Evolutionary conservation across 192 early-diverging fungal genomes (phyloP).

Genomic region (Gigaspora rosea): DNA sequence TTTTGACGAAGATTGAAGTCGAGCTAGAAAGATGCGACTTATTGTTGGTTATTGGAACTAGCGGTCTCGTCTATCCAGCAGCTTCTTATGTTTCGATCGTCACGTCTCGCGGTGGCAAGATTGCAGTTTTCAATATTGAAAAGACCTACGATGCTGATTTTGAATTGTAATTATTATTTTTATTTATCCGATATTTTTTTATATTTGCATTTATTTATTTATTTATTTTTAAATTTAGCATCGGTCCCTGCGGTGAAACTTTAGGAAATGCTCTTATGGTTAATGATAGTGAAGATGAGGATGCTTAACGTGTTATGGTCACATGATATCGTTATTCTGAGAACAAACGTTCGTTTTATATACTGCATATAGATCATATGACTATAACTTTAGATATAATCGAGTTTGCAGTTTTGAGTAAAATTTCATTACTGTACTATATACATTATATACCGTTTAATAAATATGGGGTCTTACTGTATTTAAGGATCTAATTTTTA

Average conservation of each 20-base stretch:
- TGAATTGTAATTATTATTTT: slow-evolving; percentile 15
- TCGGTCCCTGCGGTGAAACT: not conserved
- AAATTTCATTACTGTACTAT: too few relatives aligned
- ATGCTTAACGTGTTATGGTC: too few relatives aligned
- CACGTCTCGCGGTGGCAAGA: not conserved
- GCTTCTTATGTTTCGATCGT: slow-evolving; percentile 4
- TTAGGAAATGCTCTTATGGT: not conserved
- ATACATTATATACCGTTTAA: too few relatives aligned
- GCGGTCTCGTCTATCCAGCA: slow-evolving; percentile 24
- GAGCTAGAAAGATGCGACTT: slow-evolving; percentile 27
- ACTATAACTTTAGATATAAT: too few relatives aligned
- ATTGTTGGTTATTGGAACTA: slow-evolving; percentile 25
- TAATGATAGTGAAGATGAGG: too few relatives aligned
- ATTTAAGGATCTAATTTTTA: too few relatives aligned
- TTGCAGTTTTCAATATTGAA: slow-evolving; percentile 26
- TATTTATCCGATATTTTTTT: not conserved
- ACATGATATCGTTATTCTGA: too few relatives aligned
- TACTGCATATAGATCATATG: too few relatives aligned
- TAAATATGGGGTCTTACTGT: too few relatives aligned
- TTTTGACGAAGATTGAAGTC: not conserved
- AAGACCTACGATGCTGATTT: slow-evolving; percentile 1
- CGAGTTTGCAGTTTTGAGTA: too few relatives aligned
- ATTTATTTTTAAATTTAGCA: not conserved
- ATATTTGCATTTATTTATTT: not conserved
- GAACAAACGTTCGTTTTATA: too few relatives aligned